Evolutionary conservation across 2,329 filamentous ascomycete genomes (phyloP).

Genomic region (Parastagonospora avenae): DNA sequence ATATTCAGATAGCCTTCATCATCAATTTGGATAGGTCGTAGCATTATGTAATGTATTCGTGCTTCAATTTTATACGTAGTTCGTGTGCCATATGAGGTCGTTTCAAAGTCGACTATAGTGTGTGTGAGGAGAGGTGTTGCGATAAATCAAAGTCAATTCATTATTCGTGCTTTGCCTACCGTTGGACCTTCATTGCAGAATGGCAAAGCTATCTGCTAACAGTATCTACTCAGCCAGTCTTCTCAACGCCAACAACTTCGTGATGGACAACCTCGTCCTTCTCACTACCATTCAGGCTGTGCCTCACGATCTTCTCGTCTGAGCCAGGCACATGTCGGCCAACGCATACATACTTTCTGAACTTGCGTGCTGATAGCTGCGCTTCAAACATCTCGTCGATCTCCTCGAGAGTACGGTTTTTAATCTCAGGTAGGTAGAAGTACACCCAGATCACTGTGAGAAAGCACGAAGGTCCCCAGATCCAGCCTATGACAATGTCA

Average conservation of each 20-base stretch:
- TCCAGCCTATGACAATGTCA: constrained; percentile 28
- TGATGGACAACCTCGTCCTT: constrained; percentile 20
- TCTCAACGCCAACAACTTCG: constrained; percentile 11
- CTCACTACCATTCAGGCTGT: constrained; percentile 19
- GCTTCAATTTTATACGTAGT: neutral
- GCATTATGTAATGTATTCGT: neutral
- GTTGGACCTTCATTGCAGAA: too few relatives aligned
- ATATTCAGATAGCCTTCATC: neutral
- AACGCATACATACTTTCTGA: constrained; percentile 38
- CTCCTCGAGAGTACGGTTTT: constrained; percentile 48
- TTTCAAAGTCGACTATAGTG: neutral
- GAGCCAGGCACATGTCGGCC: constrained; percentile 19
- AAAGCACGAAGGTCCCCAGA: constrained; percentile 48
- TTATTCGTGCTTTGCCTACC: too few relatives aligned
- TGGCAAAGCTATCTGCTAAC: too few relatives aligned
- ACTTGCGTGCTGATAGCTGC: constrained; percentile 33
- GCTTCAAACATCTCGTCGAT: constrained; percentile 44
- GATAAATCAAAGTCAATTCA: too few relatives aligned
- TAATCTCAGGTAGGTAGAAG: constrained; percentile 41
- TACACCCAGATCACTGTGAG: constrained; percentile 38
- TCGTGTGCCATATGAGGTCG: too few relatives aligned
- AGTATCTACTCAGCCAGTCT: neutral
- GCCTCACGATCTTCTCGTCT: constrained; percentile 12
- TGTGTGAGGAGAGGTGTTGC: too few relatives aligned
- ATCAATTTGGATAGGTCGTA: neutral